Evolutionary conservation across 163 green algal species (phyloP).

Genomic region (Scenedesmus sp.): DNA sequence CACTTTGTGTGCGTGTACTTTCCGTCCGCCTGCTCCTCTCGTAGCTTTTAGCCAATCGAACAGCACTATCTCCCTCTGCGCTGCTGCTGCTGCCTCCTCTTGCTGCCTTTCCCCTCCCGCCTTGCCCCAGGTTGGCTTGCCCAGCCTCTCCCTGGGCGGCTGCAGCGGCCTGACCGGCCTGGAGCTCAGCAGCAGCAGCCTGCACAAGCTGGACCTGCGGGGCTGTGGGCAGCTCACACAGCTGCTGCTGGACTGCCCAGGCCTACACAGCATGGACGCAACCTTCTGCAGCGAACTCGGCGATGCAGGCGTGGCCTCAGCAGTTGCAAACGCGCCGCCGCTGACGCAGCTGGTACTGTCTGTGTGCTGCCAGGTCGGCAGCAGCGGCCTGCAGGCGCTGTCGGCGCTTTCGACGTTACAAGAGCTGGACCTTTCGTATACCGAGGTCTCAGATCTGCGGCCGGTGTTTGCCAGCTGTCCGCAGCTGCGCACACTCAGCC

Average conservation of each 20-base stretch:
- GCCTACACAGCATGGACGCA: slow-evolving; percentile 63
- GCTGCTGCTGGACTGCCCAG: slow-evolving; percentile 59
- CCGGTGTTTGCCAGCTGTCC: slow-evolving; percentile 60
- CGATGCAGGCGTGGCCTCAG: slow-evolving; percentile 18
- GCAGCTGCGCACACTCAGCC: slow-evolving; percentile 51
- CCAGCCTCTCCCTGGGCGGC: slow-evolving; percentile 13
- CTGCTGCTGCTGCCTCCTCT: slow-evolving; percentile 14
- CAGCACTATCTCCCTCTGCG: not conserved
- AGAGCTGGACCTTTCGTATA: slow-evolving; percentile 77
- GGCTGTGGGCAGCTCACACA: slow-evolving; percentile 65
- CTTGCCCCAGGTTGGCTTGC: slow-evolving; percentile 19
- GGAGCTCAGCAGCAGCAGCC: slow-evolving; percentile 56
- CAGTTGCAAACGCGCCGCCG: slow-evolving; percentile 11
- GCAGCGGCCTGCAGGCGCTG: slow-evolving; percentile 33
- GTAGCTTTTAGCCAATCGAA: too few relatives aligned
- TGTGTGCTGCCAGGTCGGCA: slow-evolving; percentile 45
- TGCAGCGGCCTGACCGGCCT: slow-evolving; percentile 57
- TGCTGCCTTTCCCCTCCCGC: not conserved
- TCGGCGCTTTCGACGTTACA: slow-evolving; percentile 45
- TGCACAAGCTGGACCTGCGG: slow-evolving; percentile 58
- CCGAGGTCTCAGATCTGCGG: slow-evolving; percentile 52
- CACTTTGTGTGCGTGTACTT: too few relatives aligned
- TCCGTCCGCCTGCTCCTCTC: too few relatives aligned
- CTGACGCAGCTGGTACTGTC: slow-evolving; percentile 49
- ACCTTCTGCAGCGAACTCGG: slow-evolving; percentile 68